Base-by-base conservation (phyloP, 225 moss, liverwort and hornwort species). In the Physcomitrellopsis africana region DNA sequence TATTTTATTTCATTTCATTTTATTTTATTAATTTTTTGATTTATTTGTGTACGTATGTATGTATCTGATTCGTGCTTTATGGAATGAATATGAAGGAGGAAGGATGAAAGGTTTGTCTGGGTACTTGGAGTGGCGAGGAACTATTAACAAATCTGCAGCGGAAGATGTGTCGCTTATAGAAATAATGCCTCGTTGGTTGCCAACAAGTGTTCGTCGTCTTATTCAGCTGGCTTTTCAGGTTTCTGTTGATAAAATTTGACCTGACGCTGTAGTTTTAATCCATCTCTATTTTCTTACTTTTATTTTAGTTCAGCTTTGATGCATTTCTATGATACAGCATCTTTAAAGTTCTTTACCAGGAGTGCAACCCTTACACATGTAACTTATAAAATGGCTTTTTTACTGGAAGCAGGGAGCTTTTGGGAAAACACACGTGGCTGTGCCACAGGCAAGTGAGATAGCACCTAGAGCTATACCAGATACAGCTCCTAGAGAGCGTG, bases 151-250 rank as follows among this genome's bases (percentile, higher is more conserved):
- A 45, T 94, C 92, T 78, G 88, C 90, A 26, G 81, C 85, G 73
- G 88, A 85, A 71, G 96, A 94, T 79, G 79, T 91, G 49, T 97
- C 92, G 10, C 80, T 97, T 20, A 68, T 97, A 69, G 86, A 90
- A 74, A 85, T 97, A 85, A 81, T 92, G 63, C 96, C 96, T 24
- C 86, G 83, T 24, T 89, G 90, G 92, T 83, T 92, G 81, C 94
- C 96, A 55, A 88, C 84, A 67, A 79, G 65, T 65, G 94, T 94
- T 16, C 81, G 79, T 22, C 82, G 86, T 62, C 92, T 97, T 70
- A 78, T 97, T 74, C 92, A 85, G 69, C 88, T 97, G 26, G 72
- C 84, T 54, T 83, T 87, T 62, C 89, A 91, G 91, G 90, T 90
- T 80, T 46, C 15, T 67, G 15, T 79, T 65, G 19, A 17, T 48